Evolutionary conservation across 2,329 filamentous ascomycete species (phyloP).

Genomic region (Trichoderma koningiopsis): DNA sequence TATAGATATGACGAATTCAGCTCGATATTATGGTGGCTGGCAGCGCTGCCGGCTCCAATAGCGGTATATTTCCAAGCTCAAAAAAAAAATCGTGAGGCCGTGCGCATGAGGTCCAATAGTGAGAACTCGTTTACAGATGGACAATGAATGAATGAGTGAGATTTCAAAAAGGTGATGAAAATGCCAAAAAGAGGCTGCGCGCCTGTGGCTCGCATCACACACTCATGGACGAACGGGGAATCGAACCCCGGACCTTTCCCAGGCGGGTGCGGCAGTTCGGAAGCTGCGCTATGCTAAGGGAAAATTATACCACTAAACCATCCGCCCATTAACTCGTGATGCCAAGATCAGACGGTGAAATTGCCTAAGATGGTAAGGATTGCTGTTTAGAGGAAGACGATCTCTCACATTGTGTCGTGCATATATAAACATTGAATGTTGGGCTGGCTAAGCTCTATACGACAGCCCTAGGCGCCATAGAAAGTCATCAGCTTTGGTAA

Average conservation of each 20-base stretch:
- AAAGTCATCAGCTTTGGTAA: neutral
- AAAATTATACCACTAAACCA: constrained; percentile 27
- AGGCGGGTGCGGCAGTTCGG: constrained; percentile 4
- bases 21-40: neutral
- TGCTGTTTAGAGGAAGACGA: neutral
- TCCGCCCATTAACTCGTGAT: constrained; percentile 20
- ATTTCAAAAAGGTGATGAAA: neutral
- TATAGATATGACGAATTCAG: neutral
- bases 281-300: constrained; percentile 20
- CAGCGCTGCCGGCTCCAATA: too few species aligned
- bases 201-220: neutral
- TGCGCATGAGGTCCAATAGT: too few species aligned
- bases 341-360: neutral
- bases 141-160: neutral
- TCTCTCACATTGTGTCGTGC: neutral
- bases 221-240: constrained; percentile 28
- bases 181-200: neutral
- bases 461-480: neutral
- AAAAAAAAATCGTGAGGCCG: neutral
- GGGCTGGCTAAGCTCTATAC: neutral
- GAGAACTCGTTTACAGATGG: too few species aligned
- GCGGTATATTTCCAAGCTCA: neutral
- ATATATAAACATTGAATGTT: neutral
- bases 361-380: neutral
- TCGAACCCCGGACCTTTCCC: constrained; percentile 28